Evolutionary conservation across 352 stramenopile genomes (phyloP).

Genomic region (Stramenopiles sp.): DNA sequence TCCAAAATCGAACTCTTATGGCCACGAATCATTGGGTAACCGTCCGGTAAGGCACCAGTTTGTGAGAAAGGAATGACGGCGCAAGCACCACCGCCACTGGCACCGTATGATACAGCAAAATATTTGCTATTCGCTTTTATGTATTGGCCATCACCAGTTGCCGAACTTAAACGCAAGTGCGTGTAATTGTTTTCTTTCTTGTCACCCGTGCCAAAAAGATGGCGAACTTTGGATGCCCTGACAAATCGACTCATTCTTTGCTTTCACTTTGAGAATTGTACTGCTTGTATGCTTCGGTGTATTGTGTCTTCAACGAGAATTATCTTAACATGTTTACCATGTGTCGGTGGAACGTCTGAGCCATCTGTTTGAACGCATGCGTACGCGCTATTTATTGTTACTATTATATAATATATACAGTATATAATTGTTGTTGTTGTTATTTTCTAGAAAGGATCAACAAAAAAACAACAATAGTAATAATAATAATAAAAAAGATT

Average conservation of each 20-base stretch:
- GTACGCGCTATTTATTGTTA: too few species aligned
- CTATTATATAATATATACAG: too few species aligned
- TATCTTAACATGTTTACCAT: too few species aligned
- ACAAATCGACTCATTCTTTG: slow-evolving; percentile 72
- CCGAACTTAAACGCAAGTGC: slow-evolving; percentile 69
- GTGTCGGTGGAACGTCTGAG: too few species aligned
- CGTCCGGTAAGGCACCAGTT: slow-evolving; percentile 70
- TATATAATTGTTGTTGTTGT: too few species aligned
- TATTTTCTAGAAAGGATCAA: too few species aligned
- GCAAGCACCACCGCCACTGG: slow-evolving; percentile 57
- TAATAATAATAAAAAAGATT: too few species aligned
- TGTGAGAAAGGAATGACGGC: slow-evolving; percentile 80
- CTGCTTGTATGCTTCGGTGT: too few species aligned
- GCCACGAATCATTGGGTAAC: slow-evolving; percentile 76
- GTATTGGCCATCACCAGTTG: slow-evolving; percentile 97
- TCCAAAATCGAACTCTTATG: slow-evolving; percentile 88
- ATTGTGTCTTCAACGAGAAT: too few species aligned
- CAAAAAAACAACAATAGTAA: too few species aligned
- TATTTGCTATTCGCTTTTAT: slow-evolving; percentile 99
- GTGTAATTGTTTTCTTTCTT: slow-evolving; percentile 46
- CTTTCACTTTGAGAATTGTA: too few species aligned
- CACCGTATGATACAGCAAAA: slow-evolving; percentile 82
- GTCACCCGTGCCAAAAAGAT: slow-evolving; percentile 88
- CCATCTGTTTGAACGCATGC: too few species aligned
- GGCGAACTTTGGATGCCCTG: slow-evolving; percentile 88